These are phyloP conservation scores for Podaxis sp. DNA, from an alignment of 768 basidiomycete species.

Conservation along the genomic window DNA sequence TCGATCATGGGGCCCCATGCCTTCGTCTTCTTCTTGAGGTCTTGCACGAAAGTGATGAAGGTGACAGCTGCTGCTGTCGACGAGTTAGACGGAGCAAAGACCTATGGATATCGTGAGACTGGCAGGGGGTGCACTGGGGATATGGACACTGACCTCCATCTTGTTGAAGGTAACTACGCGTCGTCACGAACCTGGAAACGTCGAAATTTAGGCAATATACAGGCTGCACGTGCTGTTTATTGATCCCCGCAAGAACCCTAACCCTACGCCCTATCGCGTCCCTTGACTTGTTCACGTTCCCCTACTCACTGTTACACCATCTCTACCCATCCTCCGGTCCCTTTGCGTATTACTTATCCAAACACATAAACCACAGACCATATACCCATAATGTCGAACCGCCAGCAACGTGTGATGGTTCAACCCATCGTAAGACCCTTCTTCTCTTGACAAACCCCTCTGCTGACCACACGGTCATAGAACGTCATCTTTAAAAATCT, in stretches of 20 bases:
- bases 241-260: slow-evolving; percentile 2
- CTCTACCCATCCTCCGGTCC: slow-evolving; percentile 16
- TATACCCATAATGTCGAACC: slow-evolving; percentile 72
- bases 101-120: slow-evolving; percentile 34
- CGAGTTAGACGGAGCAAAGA: slow-evolving; percentile 75
- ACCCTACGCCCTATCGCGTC: neutral
- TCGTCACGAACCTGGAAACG: slow-evolving; percentile 25
- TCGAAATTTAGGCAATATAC: slow-evolving; percentile 19
- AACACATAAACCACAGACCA: neutral
- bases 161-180: slow-evolving; percentile 36
- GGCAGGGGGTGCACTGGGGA: neutral
- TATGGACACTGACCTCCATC: slow-evolving; percentile 42
- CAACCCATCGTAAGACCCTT: slow-evolving; percentile 88
- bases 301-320: slow-evolving; percentile 17
- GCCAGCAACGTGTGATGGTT: slow-evolving; percentile 97
- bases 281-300: neutral
- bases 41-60: slow-evolving; percentile 99
- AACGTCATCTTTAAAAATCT: slow-evolving; percentile 99
- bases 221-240: slow-evolving; percentile 23
- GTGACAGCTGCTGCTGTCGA: slow-evolving; percentile 98
- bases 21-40: slow-evolving; percentile 95
- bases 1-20: slow-evolving; percentile 97
- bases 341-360: neutral
- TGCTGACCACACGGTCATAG: slow-evolving; percentile 36
- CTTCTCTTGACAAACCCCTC: slow-evolving; percentile 2